These are phyloP conservation scores for Gracilaria gracilis DNA, from an alignment of 23 red algal species.

Conservation along the genomic window DNA sequence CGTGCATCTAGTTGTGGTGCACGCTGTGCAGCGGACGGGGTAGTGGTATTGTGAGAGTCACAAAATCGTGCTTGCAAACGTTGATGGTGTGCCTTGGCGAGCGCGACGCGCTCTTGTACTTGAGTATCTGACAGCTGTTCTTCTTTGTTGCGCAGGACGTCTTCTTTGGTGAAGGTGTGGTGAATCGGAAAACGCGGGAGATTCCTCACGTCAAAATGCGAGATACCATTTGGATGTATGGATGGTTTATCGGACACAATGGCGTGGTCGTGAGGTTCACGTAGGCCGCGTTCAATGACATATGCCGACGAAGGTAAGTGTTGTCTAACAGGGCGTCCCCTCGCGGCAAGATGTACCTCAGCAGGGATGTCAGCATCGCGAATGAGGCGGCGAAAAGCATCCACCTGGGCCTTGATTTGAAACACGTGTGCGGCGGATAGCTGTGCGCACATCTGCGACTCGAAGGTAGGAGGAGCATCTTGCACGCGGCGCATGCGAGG, in stretches of 20 bases:
- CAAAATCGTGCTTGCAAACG: slow-evolving; percentile 52
- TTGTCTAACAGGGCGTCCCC: slow-evolving; percentile 17
- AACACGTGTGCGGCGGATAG: slow-evolving; percentile 42
- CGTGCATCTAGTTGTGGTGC: slow-evolving; percentile 33
- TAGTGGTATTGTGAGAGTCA: background rate
- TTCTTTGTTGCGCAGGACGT: slow-evolving; percentile 27
- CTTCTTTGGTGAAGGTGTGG: slow-evolving; percentile 41
- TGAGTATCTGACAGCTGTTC: slow-evolving; percentile 29
- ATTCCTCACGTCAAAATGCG: slow-evolving; percentile 55
- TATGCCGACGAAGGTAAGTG: background rate
- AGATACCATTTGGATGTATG: slow-evolving; percentile 22
- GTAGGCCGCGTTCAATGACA: slow-evolving; percentile 43
- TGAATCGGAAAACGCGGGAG: slow-evolving; percentile 37
- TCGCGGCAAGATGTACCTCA: slow-evolving; percentile 42
- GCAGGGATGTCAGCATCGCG: slow-evolving; percentile 44
- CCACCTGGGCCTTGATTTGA: slow-evolving; percentile 58
- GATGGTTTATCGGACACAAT: slow-evolving; percentile 16
- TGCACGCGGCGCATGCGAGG: slow-evolving; percentile 6
- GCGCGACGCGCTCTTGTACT: slow-evolving; percentile 18
- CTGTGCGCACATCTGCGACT: slow-evolving; percentile 10
- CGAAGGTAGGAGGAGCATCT: slow-evolving; percentile 20
- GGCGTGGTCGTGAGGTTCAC: slow-evolving; percentile 1
- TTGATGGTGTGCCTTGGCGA: slow-evolving; percentile 50
- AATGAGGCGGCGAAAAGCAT: slow-evolving; percentile 52
- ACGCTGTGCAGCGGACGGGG: background rate